Evolutionary conservation across 257 asterid genomes (phyloP).

Genomic region (Rehmannia glutinosa): DNA sequence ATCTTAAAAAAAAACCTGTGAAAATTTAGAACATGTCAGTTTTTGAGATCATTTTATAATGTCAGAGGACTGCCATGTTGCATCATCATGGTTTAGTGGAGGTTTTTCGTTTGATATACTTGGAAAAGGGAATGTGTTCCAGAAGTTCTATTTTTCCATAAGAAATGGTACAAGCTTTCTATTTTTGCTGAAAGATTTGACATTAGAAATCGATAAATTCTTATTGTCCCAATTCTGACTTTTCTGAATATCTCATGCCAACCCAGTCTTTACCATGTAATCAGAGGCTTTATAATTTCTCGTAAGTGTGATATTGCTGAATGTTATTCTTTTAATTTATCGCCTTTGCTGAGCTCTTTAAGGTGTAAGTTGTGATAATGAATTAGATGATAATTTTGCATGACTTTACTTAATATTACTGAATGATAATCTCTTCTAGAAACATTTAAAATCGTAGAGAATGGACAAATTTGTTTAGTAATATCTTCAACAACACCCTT

Average conservation of each 20-base stretch:
- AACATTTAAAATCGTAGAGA: no score
- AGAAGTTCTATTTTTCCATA: background rate
- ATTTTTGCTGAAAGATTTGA: background rate
- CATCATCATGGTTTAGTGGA: background rate
- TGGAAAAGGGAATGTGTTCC: background rate
- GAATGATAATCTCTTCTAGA: no score
- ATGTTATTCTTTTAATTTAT: background rate
- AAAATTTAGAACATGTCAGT: background rate
- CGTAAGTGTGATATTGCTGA: background rate
- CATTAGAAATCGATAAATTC: background rate
- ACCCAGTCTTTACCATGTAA: background rate
- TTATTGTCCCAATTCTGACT: background rate
- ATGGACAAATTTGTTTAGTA: no score
- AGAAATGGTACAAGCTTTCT: no score
- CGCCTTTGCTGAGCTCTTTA: background rate
- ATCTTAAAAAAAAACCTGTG: background rate
- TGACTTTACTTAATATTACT: no score
- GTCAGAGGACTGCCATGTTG: background rate
- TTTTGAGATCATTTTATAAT: conserved; percentile 1
- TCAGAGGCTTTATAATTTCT: background rate
- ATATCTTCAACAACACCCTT: no score
- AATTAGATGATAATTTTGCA: no score
- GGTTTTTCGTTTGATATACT: background rate
- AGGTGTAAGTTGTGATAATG: no score
- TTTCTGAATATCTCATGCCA: conserved; percentile 1